phyloP scores from a whole-genome alignment of 2,329 filamentous ascomycete genomes.

The Pestalotiopsis fici region DNA sequence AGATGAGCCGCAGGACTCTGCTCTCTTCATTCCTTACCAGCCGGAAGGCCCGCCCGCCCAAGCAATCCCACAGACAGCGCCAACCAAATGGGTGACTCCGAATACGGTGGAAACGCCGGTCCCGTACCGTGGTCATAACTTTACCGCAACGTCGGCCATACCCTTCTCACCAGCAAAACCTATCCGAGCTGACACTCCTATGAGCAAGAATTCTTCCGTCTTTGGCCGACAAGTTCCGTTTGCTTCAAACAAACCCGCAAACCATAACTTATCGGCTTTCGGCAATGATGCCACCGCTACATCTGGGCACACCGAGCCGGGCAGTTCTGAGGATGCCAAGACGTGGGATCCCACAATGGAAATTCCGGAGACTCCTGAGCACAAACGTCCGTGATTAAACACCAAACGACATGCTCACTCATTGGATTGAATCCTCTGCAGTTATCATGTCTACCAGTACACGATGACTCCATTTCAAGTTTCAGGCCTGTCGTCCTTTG shows the following conservation, averaged over 20 bases:
- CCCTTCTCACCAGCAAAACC: constrained; percentile 21
- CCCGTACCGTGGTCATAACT: constrained; percentile 6
- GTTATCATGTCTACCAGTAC: neutral
- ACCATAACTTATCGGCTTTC: neutral
- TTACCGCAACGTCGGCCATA: constrained; percentile 22
- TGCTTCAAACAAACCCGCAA: neutral
- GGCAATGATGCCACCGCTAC: neutral
- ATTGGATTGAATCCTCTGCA: neutral
- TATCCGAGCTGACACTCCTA: neutral
- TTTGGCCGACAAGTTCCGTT: neutral
- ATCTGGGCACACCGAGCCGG: neutral
- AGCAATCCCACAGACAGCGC: constrained; percentile 28
- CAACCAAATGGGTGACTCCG: constrained; percentile 25
- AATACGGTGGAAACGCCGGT: constrained; percentile 16
- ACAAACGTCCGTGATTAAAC: neutral
- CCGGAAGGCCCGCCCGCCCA: constrained; percentile 51
- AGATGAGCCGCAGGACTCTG: constrained; percentile 22
- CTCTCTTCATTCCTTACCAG: constrained; percentile 56
- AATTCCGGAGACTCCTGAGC: neutral
- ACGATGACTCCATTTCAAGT: neutral
- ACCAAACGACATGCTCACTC: neutral
- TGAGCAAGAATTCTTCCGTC: neutral
- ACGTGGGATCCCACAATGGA: neutral
- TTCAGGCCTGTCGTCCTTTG: too few species aligned
- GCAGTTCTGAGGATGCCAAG: neutral